These are phyloP conservation scores for Cucumis sativus DNA, from an alignment of 306 rosid genomes.

Conservation along the genomic window DNA sequence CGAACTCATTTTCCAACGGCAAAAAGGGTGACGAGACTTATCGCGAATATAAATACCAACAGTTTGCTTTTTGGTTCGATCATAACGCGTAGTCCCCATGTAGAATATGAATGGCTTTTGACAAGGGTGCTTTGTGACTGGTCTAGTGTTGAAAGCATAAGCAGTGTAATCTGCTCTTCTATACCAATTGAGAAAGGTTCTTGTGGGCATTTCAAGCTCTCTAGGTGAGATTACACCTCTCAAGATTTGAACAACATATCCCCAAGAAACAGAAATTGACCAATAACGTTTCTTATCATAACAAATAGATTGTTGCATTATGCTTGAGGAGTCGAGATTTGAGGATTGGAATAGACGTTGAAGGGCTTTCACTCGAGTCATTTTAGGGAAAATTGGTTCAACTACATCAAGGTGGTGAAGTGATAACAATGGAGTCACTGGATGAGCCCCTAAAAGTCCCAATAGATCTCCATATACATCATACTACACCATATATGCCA, in stretches of 20 bases:
- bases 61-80: slow-evolving; percentile 18
- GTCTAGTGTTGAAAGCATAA: slow-evolving; percentile 90
- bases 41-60: slow-evolving; percentile 29
- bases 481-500: slow-evolving; percentile 37
- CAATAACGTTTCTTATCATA: slow-evolving; percentile 48
- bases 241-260: slow-evolving; percentile 63
- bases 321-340: slow-evolving; percentile 50
- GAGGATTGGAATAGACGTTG: slow-evolving; percentile 43
- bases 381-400: slow-evolving; percentile 68
- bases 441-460: slow-evolving; percentile 83
- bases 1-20: slow-evolving; percentile 54
- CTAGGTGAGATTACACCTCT: slow-evolving; percentile 73
- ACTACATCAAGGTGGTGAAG: slow-evolving; percentile 83
- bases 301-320: slow-evolving; percentile 90
- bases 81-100: slow-evolving; percentile 23
- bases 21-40: slow-evolving; percentile 23
- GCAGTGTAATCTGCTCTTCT: slow-evolving; percentile 68
- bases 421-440: slow-evolving; percentile 59
- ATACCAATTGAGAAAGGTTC: slow-evolving; percentile 84
- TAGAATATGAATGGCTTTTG: slow-evolving; percentile 64
- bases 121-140: slow-evolving; percentile 63
- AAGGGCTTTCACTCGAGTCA: slow-evolving; percentile 32
- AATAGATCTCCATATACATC: slow-evolving; percentile 77
- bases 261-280: slow-evolving; percentile 90
- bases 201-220: slow-evolving; percentile 66